Percentiles rank a stretch among this genome's conserved stretches.
Conservation (phyloP, 2,329 filamentous ascomycete species). For the Nectriaceae sp. region DNA sequence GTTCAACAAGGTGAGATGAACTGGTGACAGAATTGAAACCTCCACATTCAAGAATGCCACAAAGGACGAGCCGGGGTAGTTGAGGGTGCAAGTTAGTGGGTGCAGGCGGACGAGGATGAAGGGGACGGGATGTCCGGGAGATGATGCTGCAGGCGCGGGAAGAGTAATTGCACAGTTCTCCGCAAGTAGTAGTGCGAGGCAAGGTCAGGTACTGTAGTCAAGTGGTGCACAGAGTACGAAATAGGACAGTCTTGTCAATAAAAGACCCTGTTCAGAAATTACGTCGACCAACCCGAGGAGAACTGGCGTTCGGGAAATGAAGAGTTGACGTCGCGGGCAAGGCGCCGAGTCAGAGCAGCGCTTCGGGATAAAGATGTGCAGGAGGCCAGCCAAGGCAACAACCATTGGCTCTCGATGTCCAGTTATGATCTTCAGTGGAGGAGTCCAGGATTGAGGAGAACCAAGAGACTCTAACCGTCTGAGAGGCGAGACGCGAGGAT, state of each 20-base stretch:
- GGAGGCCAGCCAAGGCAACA: background rate
- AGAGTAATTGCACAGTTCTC: background rate
- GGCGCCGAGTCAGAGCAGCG: conserved; percentile 15
- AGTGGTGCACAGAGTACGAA: too few relatives aligned
- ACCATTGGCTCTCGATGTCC: background rate
- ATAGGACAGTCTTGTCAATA: too few relatives aligned
- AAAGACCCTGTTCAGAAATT: background rate
- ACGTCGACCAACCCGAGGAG: conserved; percentile 1
- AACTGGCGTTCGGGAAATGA: conserved; percentile 21
- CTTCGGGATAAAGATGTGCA: background rate
- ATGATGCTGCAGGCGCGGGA: background rate
- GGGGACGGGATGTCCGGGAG: background rate
- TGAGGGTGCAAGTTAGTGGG: conserved; percentile 11
- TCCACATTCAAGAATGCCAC: conserved; percentile 30
- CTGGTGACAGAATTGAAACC: conserved; percentile 14
- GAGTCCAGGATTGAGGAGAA: background rate
- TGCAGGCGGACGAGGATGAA: conserved; percentile 15
- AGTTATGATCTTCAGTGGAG: background rate
- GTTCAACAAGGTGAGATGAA: background rate
- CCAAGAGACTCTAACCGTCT: background rate
- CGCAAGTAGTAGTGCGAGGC: too few relatives aligned
- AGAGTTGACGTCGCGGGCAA: conserved; percentile 18
- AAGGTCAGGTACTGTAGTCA: too few relatives aligned
- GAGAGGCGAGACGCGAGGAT: background rate
- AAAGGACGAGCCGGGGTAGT: conserved; percentile 22